Evolutionary conservation across 768 basidiomycete species (phyloP).

Genomic region (Hortiboletus flavorubellus): DNA sequence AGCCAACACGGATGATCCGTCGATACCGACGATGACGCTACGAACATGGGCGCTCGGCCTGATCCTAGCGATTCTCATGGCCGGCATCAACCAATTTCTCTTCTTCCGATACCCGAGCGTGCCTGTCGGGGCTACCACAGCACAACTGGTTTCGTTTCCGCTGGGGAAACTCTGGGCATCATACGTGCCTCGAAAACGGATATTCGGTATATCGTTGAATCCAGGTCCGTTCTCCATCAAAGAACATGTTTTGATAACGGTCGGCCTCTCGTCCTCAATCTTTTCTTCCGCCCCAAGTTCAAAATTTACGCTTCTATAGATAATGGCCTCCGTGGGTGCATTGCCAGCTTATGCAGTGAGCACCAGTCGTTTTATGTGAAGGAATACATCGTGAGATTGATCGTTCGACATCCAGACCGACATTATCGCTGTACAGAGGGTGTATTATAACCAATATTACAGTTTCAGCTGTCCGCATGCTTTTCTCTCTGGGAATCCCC

Average conservation of each 20-base stretch:
- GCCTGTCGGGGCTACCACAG: constrained; percentile 57
- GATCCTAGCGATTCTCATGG: constrained; percentile 59
- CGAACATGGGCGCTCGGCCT: constrained; percentile 75
- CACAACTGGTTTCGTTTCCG: constrained; percentile 69
- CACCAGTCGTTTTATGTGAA: background rate
- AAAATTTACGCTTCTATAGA: constrained; percentile 30
- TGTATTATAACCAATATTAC: constrained; percentile 66
- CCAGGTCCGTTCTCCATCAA: constrained; percentile 78
- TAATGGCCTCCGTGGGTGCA: constrained; percentile 58
- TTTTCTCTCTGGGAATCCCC: background rate
- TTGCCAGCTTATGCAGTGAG: constrained; percentile 59
- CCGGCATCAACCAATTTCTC: constrained; percentile 72
- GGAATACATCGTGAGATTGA: background rate
- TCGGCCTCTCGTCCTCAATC: constrained; percentile 34
- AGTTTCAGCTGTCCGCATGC: constrained; percentile 50
- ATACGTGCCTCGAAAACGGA: constrained; percentile 48
- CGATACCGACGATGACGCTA: constrained; percentile 57
- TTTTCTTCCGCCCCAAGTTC: constrained; percentile 21
- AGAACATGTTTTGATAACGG: constrained; percentile 67
- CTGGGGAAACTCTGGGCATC: constrained; percentile 57
- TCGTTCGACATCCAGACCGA: constrained; percentile 43
- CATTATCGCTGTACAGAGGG: constrained; percentile 68
- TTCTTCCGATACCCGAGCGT: constrained; percentile 74
- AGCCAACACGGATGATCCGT: constrained; percentile 66
- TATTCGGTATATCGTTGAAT: constrained; percentile 63